These are phyloP conservation scores for Lojkania enalia DNA, from an alignment of 2,329 filamentous ascomycete genomes.

Conservation along the genomic window DNA sequence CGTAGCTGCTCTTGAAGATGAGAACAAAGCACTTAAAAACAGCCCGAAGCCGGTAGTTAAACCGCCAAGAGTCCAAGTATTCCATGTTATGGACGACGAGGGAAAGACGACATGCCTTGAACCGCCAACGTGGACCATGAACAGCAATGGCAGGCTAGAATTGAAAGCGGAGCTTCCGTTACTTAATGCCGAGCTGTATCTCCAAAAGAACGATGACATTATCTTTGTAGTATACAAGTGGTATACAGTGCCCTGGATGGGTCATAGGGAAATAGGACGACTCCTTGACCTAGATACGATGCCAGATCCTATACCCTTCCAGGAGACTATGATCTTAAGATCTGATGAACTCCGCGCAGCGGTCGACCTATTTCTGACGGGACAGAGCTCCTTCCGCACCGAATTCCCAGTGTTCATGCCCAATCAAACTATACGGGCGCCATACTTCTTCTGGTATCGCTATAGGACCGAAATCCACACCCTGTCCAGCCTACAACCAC, in stretches of 20 bases:
- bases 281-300: neutral
- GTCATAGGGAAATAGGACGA: too few relatives aligned
- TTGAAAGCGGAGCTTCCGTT: constrained; percentile 11
- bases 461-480: neutral
- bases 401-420: neutral
- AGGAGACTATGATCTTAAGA: neutral
- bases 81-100: neutral
- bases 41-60: neutral
- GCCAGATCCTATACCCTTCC: neutral
- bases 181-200: constrained; percentile 14
- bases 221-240: constrained; percentile 15
- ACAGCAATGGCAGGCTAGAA: neutral
- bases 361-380: neutral
- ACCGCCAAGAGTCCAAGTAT: neutral
- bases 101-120: neutral
- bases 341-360: neutral
- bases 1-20: neutral
- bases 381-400: neutral
- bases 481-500: neutral
- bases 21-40: neutral
- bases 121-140: neutral
- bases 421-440: neutral
- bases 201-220: constrained; percentile 18
- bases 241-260: neutral
- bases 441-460: constrained; percentile 1